phyloP scores from a whole-genome alignment of 306 rosid genomes.

The Adenanthera pavonina region DNA sequence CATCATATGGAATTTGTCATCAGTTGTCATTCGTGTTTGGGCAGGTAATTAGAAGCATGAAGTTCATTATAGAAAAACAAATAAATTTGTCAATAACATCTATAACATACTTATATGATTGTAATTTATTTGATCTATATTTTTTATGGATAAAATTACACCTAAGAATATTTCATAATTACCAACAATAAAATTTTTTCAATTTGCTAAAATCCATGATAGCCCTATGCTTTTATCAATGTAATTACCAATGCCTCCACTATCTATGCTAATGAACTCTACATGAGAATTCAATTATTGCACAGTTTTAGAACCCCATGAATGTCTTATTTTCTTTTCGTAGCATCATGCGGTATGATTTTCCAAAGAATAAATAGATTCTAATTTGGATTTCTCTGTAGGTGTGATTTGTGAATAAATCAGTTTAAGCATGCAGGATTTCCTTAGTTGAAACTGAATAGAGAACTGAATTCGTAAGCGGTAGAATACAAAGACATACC shows the following conservation, averaged over 20 bases:
- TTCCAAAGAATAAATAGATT: conserved; percentile 21
- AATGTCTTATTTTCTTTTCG: conserved; percentile 1
- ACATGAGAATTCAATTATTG: conserved; percentile 38
- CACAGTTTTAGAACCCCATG: conserved; percentile 30
- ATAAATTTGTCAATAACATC: no score
- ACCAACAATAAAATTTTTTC: not conserved
- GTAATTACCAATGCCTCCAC: conserved; percentile 78
- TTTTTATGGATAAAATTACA: no score
- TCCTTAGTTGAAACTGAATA: conserved; percentile 34
- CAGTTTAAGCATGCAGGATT: not conserved
- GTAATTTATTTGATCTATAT: no score
- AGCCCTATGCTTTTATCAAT: conserved; percentile 70
- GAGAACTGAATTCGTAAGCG: not conserved
- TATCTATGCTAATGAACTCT: conserved; percentile 90
- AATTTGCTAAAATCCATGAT: conserved; percentile 73
- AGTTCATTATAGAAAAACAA: no score
- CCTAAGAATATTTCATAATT: no score
- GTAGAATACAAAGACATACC: conserved; percentile 55
- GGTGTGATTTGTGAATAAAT: not conserved
- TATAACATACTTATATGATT: no score
- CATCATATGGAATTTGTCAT: no score
- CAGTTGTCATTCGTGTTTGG: no score
- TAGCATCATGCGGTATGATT: conserved; percentile 13
- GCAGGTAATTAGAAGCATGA: no score
- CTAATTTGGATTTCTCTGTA: conserved; percentile 1